Evolutionary conservation across 208 protist species (phyloP).

Genomic region (Trypanosoma cruzi): DNA sequence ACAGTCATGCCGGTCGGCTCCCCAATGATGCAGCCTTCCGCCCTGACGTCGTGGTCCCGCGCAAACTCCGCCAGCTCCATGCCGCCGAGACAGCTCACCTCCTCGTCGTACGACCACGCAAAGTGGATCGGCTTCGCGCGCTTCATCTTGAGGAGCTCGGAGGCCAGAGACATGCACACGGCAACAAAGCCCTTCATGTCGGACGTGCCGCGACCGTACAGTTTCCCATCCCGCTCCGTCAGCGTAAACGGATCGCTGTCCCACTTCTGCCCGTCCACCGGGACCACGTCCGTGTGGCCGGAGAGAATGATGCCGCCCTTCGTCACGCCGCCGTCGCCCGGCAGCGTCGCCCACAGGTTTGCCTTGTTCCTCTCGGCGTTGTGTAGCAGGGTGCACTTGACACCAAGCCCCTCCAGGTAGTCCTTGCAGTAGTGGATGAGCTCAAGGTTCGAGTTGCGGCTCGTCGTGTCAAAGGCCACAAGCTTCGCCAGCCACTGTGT

Average conservation of each 20-base stretch:
- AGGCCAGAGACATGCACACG: conserved; percentile 52
- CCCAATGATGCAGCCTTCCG: background rate
- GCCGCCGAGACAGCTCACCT: background rate
- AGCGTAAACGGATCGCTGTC: conserved; percentile 45
- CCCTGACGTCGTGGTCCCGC: background rate
- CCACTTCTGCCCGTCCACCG: conserved; percentile 59
- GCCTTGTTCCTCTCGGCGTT: conserved; percentile 41
- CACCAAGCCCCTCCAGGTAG: conserved; percentile 37
- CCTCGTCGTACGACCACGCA: conserved; percentile 2
- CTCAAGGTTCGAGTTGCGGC: conserved; percentile 49
- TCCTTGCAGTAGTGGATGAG: conserved; percentile 39
- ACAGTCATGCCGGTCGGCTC: background rate
- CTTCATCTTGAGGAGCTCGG: conserved; percentile 43
- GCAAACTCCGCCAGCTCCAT: background rate
- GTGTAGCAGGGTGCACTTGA: too few species aligned
- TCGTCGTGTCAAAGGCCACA: conserved; percentile 45
- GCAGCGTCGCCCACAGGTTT: conserved; percentile 54
- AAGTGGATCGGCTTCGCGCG: conserved; percentile 46
- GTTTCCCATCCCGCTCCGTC: conserved; percentile 37
- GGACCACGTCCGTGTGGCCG: conserved; percentile 59
- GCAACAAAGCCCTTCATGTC: conserved; percentile 71
- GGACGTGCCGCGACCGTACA: conserved; percentile 59
- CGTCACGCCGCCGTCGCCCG: conserved; percentile 29
- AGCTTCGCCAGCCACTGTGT: conserved; percentile 61
- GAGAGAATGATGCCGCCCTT: conserved; percentile 58